Evolutionary conservation across 1,139 yeast species (phyloP), one percentile per base, ranked within the genome.

Genomic region (Pichia sp.): DNA sequence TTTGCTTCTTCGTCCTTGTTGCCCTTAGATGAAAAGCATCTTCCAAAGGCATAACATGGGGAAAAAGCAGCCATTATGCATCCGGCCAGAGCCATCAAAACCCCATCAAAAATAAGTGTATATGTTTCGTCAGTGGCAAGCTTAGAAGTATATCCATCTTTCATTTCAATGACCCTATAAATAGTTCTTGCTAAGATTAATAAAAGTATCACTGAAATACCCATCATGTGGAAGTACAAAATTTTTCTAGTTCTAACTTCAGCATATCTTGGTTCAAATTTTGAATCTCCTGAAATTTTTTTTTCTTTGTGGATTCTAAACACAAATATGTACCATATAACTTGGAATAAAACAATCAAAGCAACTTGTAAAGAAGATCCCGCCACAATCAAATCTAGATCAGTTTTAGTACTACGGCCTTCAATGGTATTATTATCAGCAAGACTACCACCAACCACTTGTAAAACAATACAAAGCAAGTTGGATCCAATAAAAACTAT

Each of bases 311-410:
- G 69, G 10, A 80, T 61, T 41, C 71, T 64, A 54, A 62, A 66
- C 45, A 76, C 59, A 57, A 80, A 79, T 49, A 72, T 75, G 44
- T 65, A 60, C 72, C 79, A 80, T 39, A 84, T 67, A 3, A 27
- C 26, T 23, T 32, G 61, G 83, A 87, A 88, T 1, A 79, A 50
- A 1, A 77, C 54, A 84, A 87, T 84, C n/a, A 86, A 75, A 10
- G 73, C 68, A 9, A 85, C 86, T 64, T 88, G 96, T 53, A 85
- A 68, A 0, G 78, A 77, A 49, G 87, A 72, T 29, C 96, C 97
- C 2, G 78, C 95, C 52, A 86, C 76, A 81, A 87, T 84, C 44
- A 81, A 67, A 60, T 23, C 27, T 3, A 11, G 5, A n/a, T 33
- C 40, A 4, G 27, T 5, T 16, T 5, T 10, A 10, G 4, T 8